Conservation (phyloP, 2,329 filamentous ascomycete genomes). For the Cladosporium sp. region DNA sequence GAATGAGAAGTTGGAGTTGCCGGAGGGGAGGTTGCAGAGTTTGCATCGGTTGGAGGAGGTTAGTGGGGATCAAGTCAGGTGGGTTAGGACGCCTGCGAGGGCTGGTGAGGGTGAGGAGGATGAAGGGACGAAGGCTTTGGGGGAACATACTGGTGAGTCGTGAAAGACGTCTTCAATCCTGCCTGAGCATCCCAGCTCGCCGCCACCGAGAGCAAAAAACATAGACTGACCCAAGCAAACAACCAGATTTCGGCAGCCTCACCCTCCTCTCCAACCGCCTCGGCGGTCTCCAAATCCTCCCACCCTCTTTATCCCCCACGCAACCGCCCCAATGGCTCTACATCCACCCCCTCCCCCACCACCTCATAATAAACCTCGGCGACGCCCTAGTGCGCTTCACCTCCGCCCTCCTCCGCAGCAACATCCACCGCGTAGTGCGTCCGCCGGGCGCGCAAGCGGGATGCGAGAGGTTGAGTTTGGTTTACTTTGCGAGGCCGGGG, state of each 20-base stretch:
- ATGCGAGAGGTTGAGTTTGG: constrained; percentile 46
- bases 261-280: constrained; percentile 54
- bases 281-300: constrained; percentile 51
- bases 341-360: constrained; percentile 47
- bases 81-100: constrained; percentile 48
- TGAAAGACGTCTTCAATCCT: background rate
- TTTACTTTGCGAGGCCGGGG: constrained; percentile 51
- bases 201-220: too few relatives aligned
- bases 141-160: constrained; percentile 43
- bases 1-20: constrained; percentile 41
- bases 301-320: constrained; percentile 27
- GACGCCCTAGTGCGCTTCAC: constrained; percentile 46
- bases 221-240: too few relatives aligned
- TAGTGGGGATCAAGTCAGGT: constrained; percentile 53
- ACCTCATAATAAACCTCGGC: constrained; percentile 46
- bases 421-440: constrained; percentile 45
- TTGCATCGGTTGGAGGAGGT: constrained; percentile 40
- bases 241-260: constrained; percentile 49
- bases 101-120: constrained; percentile 36
- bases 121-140: constrained; percentile 40
- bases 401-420: constrained; percentile 33
- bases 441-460: constrained; percentile 45
- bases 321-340: constrained; percentile 43
- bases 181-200: too few relatives aligned
- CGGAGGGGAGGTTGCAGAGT: constrained; percentile 37